Evolutionary conservation across 768 basidiomycete genomes (phyloP).

Genomic region (Lanmaoa pseudosensibilis): DNA sequence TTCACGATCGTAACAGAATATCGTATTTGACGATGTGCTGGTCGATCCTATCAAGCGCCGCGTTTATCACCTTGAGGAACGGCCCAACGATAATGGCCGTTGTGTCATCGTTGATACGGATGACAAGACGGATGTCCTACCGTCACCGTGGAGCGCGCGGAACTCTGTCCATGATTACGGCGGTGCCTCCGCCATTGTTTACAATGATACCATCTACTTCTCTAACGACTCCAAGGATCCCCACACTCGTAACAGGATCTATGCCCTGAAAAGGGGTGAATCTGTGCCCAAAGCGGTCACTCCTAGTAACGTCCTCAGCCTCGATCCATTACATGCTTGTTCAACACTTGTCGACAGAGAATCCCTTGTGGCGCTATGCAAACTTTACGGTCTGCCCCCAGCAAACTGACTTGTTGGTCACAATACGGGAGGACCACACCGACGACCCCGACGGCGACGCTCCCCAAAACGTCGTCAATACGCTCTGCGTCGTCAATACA

Average conservation of each 20-base stretch:
- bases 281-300: slow-evolving; percentile 33
- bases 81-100: no score
- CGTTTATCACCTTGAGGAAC: no score
- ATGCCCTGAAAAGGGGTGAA: slow-evolving; percentile 32
- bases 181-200: no score
- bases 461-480: slow-evolving; percentile 46
- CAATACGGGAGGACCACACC: slow-evolving; percentile 70
- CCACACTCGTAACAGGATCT: slow-evolving; percentile 41
- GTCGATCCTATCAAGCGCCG: no score
- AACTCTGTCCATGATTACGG: no score
- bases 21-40: no score
- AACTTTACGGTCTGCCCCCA: slow-evolving; percentile 58
- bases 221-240: slow-evolving; percentile 37
- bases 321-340: neutral
- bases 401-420: slow-evolving; percentile 49
- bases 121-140: no score
- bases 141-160: no score
- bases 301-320: slow-evolving; percentile 45
- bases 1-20: no score
- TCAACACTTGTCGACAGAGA: slow-evolving; percentile 9
- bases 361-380: slow-evolving; percentile 39
- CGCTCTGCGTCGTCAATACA: slow-evolving; percentile 55
- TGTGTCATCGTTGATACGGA: no score
- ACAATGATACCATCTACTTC: no score
- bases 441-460: neutral